A percentile compares a stretch with the other conserved stretches of the same genome.
Conservation (phyloP, 306 rosid species). For the Alnus rubra region DNA sequence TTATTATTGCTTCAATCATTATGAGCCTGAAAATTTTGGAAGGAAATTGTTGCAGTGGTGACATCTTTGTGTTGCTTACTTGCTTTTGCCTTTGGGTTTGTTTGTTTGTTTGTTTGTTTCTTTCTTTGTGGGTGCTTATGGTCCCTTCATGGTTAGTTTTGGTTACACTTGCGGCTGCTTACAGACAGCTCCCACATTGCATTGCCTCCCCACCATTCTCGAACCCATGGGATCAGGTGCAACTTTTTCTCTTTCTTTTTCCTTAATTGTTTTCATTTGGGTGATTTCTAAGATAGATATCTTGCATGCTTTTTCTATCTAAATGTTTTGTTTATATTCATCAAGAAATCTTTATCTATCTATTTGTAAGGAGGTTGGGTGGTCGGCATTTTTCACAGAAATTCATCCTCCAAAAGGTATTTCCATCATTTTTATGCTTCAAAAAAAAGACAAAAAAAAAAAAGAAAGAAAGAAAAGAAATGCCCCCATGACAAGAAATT, state of each 20-base stretch:
- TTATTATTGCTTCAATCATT: constrained; percentile 10
- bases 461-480: no score
- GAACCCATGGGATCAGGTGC: not conserved
- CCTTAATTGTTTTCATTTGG: not conserved
- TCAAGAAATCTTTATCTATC: not conserved
- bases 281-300: not conserved
- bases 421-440: not conserved
- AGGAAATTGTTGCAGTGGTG: not conserved
- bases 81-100: not conserved
- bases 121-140: not conserved
- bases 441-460: not conserved
- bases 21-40: not conserved
- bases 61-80: not conserved
- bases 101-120: not conserved
- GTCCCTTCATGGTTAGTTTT: not conserved
- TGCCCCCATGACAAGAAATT: not conserved
- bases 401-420: not conserved
- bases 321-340: not conserved
- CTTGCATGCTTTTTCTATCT: not conserved
- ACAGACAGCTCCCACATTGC: not conserved
- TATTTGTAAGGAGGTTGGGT: not conserved
- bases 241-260: not conserved
- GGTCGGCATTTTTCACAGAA: not conserved
- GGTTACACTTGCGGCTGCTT: not conserved
- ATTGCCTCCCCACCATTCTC: not conserved